These are phyloP conservation scores for Pseudogymnoascus sp. DNA, from an alignment of 2,329 filamentous ascomycete genomes.

Conservation along the genomic window DNA sequence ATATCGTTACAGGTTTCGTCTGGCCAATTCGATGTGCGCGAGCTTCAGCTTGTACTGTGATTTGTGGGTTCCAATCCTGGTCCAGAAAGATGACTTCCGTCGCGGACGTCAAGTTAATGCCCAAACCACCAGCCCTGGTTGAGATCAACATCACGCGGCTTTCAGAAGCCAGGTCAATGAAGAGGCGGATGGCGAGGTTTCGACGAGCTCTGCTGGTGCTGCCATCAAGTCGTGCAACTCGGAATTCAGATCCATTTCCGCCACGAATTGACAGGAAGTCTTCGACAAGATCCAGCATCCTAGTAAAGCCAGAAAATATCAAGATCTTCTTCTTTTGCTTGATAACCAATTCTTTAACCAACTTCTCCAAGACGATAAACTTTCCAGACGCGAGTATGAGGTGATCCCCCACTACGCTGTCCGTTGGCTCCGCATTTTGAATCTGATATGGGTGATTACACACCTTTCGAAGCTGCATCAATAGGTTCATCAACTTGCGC, in stretches of 20 bases:
- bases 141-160: slow-evolving; percentile 88
- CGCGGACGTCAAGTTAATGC: slow-evolving; percentile 92
- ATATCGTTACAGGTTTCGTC: slow-evolving; percentile 88
- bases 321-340: slow-evolving; percentile 65
- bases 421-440: slow-evolving; percentile 34
- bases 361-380: slow-evolving; percentile 69
- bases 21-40: slow-evolving; percentile 94
- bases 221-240: slow-evolving; percentile 77
- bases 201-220: slow-evolving; percentile 70
- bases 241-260: slow-evolving; percentile 55
- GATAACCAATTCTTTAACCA: slow-evolving; percentile 70
- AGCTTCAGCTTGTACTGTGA: slow-evolving; percentile 90
- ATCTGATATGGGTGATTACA: slow-evolving; percentile 71
- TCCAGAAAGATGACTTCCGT: slow-evolving; percentile 97
- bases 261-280: slow-evolving; percentile 58
- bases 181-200: slow-evolving; percentile 89
- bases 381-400: slow-evolving; percentile 86
- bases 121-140: slow-evolving; percentile 87
- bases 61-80: slow-evolving; percentile 95
- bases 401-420: slow-evolving; percentile 61
- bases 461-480: slow-evolving; percentile 90
- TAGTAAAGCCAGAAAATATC: slow-evolving; percentile 93
- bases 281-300: slow-evolving; percentile 81
- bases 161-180: slow-evolving; percentile 72
- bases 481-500: slow-evolving; percentile 71